These are phyloP conservation scores for Pythium scleroteichum DNA, from an alignment of 352 stramenopile species.

Conservation along the genomic window DNA sequence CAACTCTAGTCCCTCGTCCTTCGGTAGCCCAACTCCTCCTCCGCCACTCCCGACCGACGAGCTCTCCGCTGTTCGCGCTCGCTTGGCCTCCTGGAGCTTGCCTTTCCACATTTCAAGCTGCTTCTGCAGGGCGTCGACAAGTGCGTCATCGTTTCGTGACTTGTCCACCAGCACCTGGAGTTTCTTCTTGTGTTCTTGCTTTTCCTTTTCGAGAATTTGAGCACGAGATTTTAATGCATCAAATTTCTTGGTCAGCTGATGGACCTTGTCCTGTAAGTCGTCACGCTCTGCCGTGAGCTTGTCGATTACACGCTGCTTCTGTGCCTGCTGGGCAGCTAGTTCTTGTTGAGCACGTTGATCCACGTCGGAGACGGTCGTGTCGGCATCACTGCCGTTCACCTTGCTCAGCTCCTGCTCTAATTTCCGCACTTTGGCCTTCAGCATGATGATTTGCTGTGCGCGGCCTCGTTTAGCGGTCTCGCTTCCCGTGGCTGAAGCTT, in stretches of 20 bases:
- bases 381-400: not conserved
- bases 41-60: slow-evolving; percentile 15
- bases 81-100: slow-evolving; percentile 54
- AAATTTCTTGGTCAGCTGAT: slow-evolving; percentile 61
- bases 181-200: slow-evolving; percentile 59
- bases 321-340: slow-evolving; percentile 48
- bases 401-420: slow-evolving; percentile 45
- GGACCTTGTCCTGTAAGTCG: slow-evolving; percentile 51
- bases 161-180: slow-evolving; percentile 79
- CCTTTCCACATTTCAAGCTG: slow-evolving; percentile 68
- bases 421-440: slow-evolving; percentile 83
- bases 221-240: slow-evolving; percentile 64
- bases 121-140: slow-evolving; percentile 73
- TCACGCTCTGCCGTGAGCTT: slow-evolving; percentile 60
- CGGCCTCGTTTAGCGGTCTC: slow-evolving; percentile 45
- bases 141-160: slow-evolving; percentile 73
- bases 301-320: slow-evolving; percentile 63
- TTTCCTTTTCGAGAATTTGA: slow-evolving; percentile 78
- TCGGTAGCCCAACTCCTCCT: slow-evolving; percentile 15
- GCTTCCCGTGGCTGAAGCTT: slow-evolving; percentile 26
- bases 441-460: slow-evolving; percentile 85
- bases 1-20: slow-evolving; percentile 50
- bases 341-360: slow-evolving; percentile 70
- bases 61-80: slow-evolving; percentile 68
- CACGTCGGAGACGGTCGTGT: slow-evolving; percentile 31